Evolutionary conservation across 176 grass and related monocot species (phyloP), one percentile per base, ranked within the genome.

Genomic region (Eleusine coracana): DNA sequence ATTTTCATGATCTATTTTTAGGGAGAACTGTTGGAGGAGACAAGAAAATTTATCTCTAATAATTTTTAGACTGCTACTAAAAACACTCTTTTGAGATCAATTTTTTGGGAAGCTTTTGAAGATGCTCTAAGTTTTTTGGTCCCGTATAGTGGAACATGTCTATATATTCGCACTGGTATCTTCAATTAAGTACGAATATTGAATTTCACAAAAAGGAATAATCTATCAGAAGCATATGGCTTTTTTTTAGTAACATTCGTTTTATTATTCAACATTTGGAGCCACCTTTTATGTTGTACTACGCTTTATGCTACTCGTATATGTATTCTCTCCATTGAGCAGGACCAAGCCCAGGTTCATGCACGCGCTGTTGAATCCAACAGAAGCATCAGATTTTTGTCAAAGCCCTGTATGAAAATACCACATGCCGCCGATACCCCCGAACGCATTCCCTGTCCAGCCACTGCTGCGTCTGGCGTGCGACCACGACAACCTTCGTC

Each of bases 401-500:
- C 84, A 90, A 90, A 77, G 10, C 56, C 50, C 0, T 56, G 80
- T 86, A 50, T 83, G 88, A 90, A 90, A 83, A 69, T 42, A 62
- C 25, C 25, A 63, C 84, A 38, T 5, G 41, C 62, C 79, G 80
- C 84, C 83, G 88, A 41, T 83, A 73, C 82, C 65, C 31, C 63
- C 13, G 18, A 36, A 56, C 58, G 46, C n/a, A 29, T 28, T 71
- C 54, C 9, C 17, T 25, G 74, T 50, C 74, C 64, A 74, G 14
- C 44, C 5, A 42, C 10, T 38, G 62, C 45, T 54, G 49, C 75
- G 56, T 41, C 34, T 56, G 13, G 48, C 70, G 61, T 38, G 88
- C 83, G 88, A 37, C 31, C 74, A 78, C 75, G 61, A 62, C 75
- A 18, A 49, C 56, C 60, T 82, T 56, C 8, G 16, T 56, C 8